Evolutionary conservation across 2,329 filamentous ascomycete species (phyloP).

Genomic region (Thermoascus crustaceus): DNA sequence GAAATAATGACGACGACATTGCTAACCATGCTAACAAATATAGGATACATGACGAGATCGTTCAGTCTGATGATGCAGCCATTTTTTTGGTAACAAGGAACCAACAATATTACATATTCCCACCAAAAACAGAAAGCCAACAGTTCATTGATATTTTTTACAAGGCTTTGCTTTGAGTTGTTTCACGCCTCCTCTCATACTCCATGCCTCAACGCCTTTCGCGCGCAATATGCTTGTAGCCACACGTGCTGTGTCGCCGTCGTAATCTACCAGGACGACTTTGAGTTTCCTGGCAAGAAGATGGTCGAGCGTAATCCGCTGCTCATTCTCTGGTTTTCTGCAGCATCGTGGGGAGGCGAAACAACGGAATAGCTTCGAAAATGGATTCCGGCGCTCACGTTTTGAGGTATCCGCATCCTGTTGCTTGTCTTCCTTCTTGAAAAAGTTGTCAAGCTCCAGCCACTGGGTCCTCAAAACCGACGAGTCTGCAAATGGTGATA

Average conservation of each 20-base stretch:
- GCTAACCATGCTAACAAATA: too few relatives aligned
- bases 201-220: slow-evolving; percentile 42
- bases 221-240: slow-evolving; percentile 48
- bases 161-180: background rate
- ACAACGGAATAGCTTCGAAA: background rate
- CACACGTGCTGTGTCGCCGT: slow-evolving; percentile 48
- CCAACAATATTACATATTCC: too few relatives aligned
- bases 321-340: background rate
- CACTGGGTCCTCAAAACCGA: slow-evolving; percentile 39
- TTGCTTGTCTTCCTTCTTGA: slow-evolving; percentile 23
- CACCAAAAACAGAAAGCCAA: too few relatives aligned
- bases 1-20: too few relatives aligned
- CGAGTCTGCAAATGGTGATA: slow-evolving; percentile 40
- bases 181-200: slow-evolving; percentile 36
- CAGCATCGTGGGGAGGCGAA: background rate
- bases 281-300: slow-evolving; percentile 23
- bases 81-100: too few relatives aligned
- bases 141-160: too few relatives aligned
- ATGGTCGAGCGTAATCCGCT: slow-evolving; percentile 9
- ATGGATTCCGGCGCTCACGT: background rate
- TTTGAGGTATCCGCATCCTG: background rate
- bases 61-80: too few relatives aligned
- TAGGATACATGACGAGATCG: too few relatives aligned
- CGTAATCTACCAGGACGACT: slow-evolving; percentile 45
- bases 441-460: slow-evolving; percentile 39